phyloP scores from a whole-genome alignment of 768 basidiomycete species.

The Pisolithus microcarpus region DNA sequence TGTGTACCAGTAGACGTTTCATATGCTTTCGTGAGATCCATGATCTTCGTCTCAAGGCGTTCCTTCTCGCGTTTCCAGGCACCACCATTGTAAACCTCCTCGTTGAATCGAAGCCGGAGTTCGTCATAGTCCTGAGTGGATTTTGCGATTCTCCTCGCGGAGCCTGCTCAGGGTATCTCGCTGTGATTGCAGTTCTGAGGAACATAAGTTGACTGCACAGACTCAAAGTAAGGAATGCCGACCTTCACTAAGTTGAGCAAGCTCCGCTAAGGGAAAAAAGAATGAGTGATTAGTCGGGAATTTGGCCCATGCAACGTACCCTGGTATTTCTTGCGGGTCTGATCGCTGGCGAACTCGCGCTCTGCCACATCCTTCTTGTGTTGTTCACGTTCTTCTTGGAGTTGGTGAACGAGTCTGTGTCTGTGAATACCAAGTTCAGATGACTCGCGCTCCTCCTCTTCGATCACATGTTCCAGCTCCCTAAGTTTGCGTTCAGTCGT shows the following conservation, averaged over 20 bases:
- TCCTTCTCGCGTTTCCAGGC: slow-evolving; percentile 88
- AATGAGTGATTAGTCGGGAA: slow-evolving; percentile 5
- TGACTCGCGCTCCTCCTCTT: slow-evolving; percentile 60
- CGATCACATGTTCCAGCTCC: slow-evolving; percentile 57
- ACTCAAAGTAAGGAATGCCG: slow-evolving; percentile 7
- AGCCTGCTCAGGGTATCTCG: slow-evolving; percentile 68
- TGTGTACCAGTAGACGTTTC: slow-evolving; percentile 66
- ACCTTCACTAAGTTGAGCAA: slow-evolving; percentile 79
- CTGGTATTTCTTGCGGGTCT: slow-evolving; percentile 84
- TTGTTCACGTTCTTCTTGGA: slow-evolving; percentile 72
- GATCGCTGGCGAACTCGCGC: slow-evolving; percentile 69
- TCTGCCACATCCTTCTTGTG: slow-evolving; percentile 77
- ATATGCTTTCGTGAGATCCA: slow-evolving; percentile 66
- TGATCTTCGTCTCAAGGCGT: slow-evolving; percentile 76
- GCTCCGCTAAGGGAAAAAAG: slow-evolving; percentile 43
- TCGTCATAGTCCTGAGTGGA: slow-evolving; percentile 71
- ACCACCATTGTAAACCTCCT: slow-evolving; percentile 69
- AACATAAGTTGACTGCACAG: slow-evolving; percentile 5
- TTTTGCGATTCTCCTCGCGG: slow-evolving; percentile 74
- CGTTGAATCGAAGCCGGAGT: slow-evolving; percentile 66
- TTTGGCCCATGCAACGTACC: slow-evolving; percentile 32
- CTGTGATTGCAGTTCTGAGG: slow-evolving; percentile 66
- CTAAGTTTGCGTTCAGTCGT: slow-evolving; percentile 45
- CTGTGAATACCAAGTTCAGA: slow-evolving; percentile 59
- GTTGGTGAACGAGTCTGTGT: slow-evolving; percentile 63